A percentile compares a stretch with the other conserved stretches of the same genome.
phyloP scores from a whole-genome alignment of 371 early-diverging fungal genomes.

The Actinomucor elegans region DNA sequence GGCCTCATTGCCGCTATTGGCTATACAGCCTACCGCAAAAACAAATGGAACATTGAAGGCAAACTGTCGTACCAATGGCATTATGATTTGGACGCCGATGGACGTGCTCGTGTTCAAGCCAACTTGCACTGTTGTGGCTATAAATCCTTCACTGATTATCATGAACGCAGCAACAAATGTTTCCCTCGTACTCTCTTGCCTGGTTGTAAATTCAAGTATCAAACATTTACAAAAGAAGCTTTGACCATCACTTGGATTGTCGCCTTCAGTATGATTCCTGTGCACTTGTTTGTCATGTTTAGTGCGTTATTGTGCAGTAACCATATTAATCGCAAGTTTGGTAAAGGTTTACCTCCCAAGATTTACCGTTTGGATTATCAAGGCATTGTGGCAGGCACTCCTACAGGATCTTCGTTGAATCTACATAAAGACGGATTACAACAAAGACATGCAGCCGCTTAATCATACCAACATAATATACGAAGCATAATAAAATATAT shows the following conservation, averaged over 20 bases:
- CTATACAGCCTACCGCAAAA: constrained; percentile 51
- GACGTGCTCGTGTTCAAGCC: constrained; percentile 38
- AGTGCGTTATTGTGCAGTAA: constrained; percentile 54
- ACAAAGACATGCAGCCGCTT: constrained; percentile 32
- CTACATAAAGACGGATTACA: constrained; percentile 38
- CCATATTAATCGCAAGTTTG: constrained; percentile 52
- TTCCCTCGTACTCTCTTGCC: constrained; percentile 56
- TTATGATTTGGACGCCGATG: constrained; percentile 29
- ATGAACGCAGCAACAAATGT: constrained; percentile 53
- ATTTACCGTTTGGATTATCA: constrained; percentile 49
- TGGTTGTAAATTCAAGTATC: constrained; percentile 49
- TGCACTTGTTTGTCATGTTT: constrained; percentile 49
- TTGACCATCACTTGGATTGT: constrained; percentile 41
- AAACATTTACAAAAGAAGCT: constrained; percentile 37
- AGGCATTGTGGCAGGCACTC: constrained; percentile 44
- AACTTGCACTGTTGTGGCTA: constrained; percentile 60
- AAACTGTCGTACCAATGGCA: constrained; percentile 54
- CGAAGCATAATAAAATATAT: too few species aligned
- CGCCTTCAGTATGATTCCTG: constrained; percentile 47
- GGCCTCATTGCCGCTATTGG: constrained; percentile 56
- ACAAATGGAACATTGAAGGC: constrained; percentile 46
- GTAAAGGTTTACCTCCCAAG: constrained; percentile 48
- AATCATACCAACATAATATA: too few species aligned
- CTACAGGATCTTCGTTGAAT: constrained; percentile 42
- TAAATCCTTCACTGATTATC: constrained; percentile 48